Evolutionary conservation across 768 basidiomycete species (phyloP).

Genomic region (Hirschioporus abietinus): DNA sequence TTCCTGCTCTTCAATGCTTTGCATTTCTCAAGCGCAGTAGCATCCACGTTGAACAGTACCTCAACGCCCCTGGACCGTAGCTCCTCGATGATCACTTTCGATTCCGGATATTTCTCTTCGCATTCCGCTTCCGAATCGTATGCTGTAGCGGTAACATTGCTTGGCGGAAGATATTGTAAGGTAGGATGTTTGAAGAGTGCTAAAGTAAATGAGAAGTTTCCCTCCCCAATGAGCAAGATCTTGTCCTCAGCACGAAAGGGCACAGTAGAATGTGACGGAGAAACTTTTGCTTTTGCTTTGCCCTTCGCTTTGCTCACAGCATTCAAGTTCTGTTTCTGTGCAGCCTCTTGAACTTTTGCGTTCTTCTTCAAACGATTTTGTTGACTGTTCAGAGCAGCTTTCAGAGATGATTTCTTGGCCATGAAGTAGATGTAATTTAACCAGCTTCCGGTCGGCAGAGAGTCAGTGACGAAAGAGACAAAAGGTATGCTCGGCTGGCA

Average conservation of each 20-base stretch:
- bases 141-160: constrained; percentile 78
- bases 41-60: constrained; percentile 82
- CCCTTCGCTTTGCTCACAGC: constrained; percentile 29
- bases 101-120: constrained; percentile 78
- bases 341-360: constrained; percentile 42
- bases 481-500: constrained; percentile 3
- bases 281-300: constrained; percentile 28
- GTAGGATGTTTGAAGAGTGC: constrained; percentile 50
- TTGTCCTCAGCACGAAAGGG: constrained; percentile 62
- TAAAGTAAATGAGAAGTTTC: constrained; percentile 88
- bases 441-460: not conserved
- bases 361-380: constrained; percentile 59
- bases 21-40: constrained; percentile 63
- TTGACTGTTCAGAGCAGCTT: constrained; percentile 63
- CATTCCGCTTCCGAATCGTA: constrained; percentile 78
- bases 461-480: not conserved
- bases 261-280: constrained; percentile 40
- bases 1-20: constrained; percentile 50
- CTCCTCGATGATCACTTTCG: constrained; percentile 47
- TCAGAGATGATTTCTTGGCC: constrained; percentile 49
- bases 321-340: constrained; percentile 17
- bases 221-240: constrained; percentile 85
- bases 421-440: not conserved
- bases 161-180: constrained; percentile 49
- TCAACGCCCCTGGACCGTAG: constrained; percentile 57